These are phyloP conservation scores for Pisolithus marmoratus DNA, from an alignment of 768 basidiomycete genomes.

Conservation along the genomic window DNA sequence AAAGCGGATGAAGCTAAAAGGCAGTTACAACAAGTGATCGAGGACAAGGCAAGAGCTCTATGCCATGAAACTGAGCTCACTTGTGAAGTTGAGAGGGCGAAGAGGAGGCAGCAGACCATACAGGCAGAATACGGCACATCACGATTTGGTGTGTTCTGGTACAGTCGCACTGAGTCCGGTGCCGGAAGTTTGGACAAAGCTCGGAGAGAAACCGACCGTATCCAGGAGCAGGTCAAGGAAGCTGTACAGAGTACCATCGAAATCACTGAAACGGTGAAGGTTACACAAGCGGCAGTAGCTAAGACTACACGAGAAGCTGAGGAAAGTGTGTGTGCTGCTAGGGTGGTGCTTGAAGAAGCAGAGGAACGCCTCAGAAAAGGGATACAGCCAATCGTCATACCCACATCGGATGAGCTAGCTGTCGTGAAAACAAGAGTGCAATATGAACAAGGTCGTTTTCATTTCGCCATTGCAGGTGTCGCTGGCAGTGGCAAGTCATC, in stretches of 20 bases:
- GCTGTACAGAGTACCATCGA: background rate
- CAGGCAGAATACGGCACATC: background rate
- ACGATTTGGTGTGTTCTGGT: background rate
- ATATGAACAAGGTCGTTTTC: conserved; percentile 14
- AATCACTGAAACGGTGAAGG: background rate
- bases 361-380: conserved; percentile 5
- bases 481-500: conserved; percentile 28
- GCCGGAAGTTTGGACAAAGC: background rate
- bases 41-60: background rate
- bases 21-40: background rate
- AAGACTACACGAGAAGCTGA: background rate
- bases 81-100: background rate
- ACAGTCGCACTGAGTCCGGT: background rate
- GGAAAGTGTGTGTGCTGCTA: background rate
- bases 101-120: background rate
- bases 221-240: background rate
- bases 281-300: background rate
- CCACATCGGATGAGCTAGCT: conserved; percentile 8
- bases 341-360: background rate
- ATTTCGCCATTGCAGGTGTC: conserved; percentile 25
- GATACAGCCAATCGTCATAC: conserved; percentile 13
- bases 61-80: background rate
- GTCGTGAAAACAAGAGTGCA: conserved; percentile 1
- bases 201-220: background rate
- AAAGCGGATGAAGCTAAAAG: background rate